phyloP scores from a whole-genome alignment of 108 stramenopile species.

The Epipyxis sp. region DNA sequence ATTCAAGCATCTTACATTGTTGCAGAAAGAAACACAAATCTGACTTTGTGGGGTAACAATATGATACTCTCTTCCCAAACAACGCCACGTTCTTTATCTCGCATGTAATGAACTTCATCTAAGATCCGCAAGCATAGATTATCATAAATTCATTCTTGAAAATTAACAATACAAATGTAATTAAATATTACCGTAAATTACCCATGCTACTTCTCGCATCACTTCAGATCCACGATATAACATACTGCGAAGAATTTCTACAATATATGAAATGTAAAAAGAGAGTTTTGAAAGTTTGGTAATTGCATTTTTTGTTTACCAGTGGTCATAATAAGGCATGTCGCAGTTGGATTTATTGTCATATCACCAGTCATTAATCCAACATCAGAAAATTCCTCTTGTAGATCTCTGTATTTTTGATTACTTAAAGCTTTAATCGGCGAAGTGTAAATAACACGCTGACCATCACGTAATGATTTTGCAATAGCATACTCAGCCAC shows the following conservation, averaged over 20 bases:
- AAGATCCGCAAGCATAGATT: too few relatives aligned
- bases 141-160: too few relatives aligned
- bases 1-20: slow-evolving; percentile 95
- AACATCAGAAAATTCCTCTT: slow-evolving; percentile 84
- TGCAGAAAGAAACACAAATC: slow-evolving; percentile 94
- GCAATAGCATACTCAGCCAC: slow-evolving; percentile 92
- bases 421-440: slow-evolving; percentile 98
- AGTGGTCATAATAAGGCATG: slow-evolving; percentile 97
- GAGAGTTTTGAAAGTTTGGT: background rate
- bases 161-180: too few relatives aligned
- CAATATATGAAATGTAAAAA: too few relatives aligned
- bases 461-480: slow-evolving; percentile 79
- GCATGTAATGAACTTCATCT: slow-evolving; percentile 99
- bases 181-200: too few relatives aligned
- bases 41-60: slow-evolving; percentile 69
- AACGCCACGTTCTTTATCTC: slow-evolving; percentile 88
- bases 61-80: slow-evolving; percentile 97
- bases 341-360: slow-evolving; percentile 90
- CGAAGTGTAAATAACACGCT: slow-evolving; percentile 95
- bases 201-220: slow-evolving; percentile 96
- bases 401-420: slow-evolving; percentile 97
- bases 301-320: too few relatives aligned
- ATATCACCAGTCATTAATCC: slow-evolving; percentile 99
- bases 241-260: slow-evolving; percentile 95
- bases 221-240: slow-evolving; percentile 96